These are phyloP conservation scores for Trichoderma sp. DNA, from an alignment of 2,329 filamentous ascomycete species.

Conservation along the genomic window DNA sequence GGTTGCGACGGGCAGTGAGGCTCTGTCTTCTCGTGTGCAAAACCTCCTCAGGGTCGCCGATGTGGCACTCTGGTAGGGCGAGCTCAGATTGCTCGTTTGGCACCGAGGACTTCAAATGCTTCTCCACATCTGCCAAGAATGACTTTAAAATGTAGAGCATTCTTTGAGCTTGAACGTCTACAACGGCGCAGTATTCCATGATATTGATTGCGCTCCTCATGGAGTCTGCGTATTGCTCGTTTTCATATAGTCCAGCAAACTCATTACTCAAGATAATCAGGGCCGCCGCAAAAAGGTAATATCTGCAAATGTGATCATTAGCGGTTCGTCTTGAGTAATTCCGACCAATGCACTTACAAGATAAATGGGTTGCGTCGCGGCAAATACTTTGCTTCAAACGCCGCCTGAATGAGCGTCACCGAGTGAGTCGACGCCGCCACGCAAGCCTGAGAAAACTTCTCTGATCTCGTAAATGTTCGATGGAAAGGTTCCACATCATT, in stretches of 20 bases:
- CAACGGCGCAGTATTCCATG: constrained; percentile 46
- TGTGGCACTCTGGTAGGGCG: background rate
- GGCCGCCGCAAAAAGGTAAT: constrained; percentile 55
- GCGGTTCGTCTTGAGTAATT: background rate
- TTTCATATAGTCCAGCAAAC: constrained; percentile 49
- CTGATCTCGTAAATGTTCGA: constrained; percentile 33
- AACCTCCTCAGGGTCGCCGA: constrained; percentile 12
- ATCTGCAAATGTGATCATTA: constrained; percentile 30
- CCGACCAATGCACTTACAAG: constrained; percentile 42
- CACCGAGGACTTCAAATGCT: constrained; percentile 3
- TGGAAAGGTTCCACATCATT: background rate
- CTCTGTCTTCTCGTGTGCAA: constrained; percentile 13
- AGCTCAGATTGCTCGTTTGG: background rate
- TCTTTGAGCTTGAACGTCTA: constrained; percentile 48
- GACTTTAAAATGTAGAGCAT: constrained; percentile 49
- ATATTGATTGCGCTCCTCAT: constrained; percentile 46
- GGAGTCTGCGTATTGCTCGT: constrained; percentile 39
- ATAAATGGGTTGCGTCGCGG: constrained; percentile 54
- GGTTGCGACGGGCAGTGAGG: background rate
- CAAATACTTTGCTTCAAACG: constrained; percentile 44
- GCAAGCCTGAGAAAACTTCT: constrained; percentile 50
- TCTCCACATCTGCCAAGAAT: constrained; percentile 36
- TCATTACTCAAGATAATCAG: constrained; percentile 57
- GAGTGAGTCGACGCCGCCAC: constrained; percentile 50
- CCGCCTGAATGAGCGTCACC: constrained; percentile 46